These are phyloP conservation scores for Penicillium fimorum DNA, from an alignment of 495 filamentous ascomycete species.

Conservation along the genomic window DNA sequence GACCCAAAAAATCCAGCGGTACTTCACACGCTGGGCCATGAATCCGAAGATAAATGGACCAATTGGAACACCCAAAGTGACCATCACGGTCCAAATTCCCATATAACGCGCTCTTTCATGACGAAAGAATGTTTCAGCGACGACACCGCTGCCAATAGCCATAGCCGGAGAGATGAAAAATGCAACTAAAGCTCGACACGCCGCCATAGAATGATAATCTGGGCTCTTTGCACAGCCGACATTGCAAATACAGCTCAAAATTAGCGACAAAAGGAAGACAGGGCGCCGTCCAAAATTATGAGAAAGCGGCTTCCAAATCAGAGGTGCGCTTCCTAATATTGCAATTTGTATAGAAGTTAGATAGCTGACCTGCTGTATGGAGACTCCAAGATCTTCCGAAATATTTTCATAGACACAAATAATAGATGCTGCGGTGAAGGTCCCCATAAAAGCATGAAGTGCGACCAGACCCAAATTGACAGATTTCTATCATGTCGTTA, in stretches of 20 bases:
- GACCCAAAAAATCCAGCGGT: constrained; percentile 45
- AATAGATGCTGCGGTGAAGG: constrained; percentile 54
- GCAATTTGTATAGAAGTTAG: constrained; percentile 53
- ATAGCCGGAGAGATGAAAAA: constrained; percentile 55
- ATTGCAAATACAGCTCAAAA: constrained; percentile 46
- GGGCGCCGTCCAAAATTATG: constrained; percentile 54
- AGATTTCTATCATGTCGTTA: constrained; percentile 42
- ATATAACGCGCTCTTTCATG: constrained; percentile 50
- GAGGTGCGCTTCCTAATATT: constrained; percentile 49
- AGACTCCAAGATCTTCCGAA: constrained; percentile 41
- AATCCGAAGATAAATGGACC: constrained; percentile 53
- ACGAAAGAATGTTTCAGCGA: constrained; percentile 53
- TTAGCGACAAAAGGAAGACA: constrained; percentile 48
- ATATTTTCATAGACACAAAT: constrained; percentile 53
- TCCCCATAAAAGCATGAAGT: constrained; percentile 57
- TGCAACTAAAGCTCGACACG: constrained; percentile 49
- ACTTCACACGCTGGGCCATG: constrained; percentile 43
- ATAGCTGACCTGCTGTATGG: constrained; percentile 48
- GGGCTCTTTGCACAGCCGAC: constrained; percentile 44
- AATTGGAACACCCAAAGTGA: constrained; percentile 53
- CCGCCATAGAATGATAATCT: constrained; percentile 44
- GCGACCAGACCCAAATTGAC: constrained; percentile 53
- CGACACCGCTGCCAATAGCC: constrained; percentile 54
- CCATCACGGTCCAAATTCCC: constrained; percentile 54
- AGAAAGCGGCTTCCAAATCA: constrained; percentile 57